Evolutionary conservation across 2,329 filamentous ascomycete genomes (phyloP), one percentile per base, ranked within the genome.

Genomic region (Xylaria sp.): DNA sequence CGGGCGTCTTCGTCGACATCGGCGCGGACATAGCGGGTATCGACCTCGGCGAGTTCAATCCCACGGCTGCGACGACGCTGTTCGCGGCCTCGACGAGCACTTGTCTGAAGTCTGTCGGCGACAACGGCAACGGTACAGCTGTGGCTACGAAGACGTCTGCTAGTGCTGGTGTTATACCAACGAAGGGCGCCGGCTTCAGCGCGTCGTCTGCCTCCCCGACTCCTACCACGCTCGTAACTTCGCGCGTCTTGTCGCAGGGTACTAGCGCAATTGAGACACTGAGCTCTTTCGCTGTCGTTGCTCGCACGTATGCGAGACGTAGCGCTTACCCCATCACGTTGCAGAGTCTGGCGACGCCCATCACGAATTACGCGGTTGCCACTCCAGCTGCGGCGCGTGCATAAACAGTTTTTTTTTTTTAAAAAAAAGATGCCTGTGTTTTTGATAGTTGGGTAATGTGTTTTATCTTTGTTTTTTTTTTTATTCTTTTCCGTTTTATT

Each of bases 1-100:
- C 71, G n/a, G 71, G 71, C 45, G 68, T 66, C 1, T 73, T 68
- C 58, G 67, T 72, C 25, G 71, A 73, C 56, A 54, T 73, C 54
- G 71, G 70, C 46, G 70, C 68, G 6, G 66, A 69, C 17, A 25
- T 73, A 45, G 70, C n/a, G 2, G 63, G 66, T 56, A 14, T 69
- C 47, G 23, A 63, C 9, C 15, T 73, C 31, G 63, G 49, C 15
- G 67, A 69, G 8, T 65, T 71, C 65, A 68, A 71, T 56, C 71
- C 71, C 9, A 68, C 61, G 8, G 65, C 70, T 11, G 63, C 65
- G 28, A 73, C 71, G 15, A 73, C 71, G 25, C 57, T 73, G 6
- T 71, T 72, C 60, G 62, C 59, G 12, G 71, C 68, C 21, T 57
- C 64, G 1, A 68, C 70, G 0, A 70, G 61, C 61, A 72, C 71